Conservation (phyloP, 805 yeast species). For the Lipomyces starkeyi region DNA sequence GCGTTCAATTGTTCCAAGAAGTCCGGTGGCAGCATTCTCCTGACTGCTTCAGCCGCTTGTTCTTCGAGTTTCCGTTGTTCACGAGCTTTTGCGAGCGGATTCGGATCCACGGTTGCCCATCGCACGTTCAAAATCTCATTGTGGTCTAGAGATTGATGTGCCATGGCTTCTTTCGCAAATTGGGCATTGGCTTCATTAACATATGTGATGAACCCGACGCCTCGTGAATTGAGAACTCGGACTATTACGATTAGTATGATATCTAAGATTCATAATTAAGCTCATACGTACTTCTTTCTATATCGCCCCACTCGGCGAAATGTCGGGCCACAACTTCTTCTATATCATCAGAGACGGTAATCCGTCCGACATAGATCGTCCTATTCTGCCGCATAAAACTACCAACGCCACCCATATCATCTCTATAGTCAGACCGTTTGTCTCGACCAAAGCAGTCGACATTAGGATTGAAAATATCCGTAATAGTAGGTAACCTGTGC, state of each 20-base stretch:
- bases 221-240: constrained; percentile 63
- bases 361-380: constrained; percentile 76
- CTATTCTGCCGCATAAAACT: constrained; percentile 70
- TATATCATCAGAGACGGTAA: constrained; percentile 52
- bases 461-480: constrained; percentile 65
- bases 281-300: constrained; percentile 54
- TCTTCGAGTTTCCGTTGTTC: constrained; percentile 59
- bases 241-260: constrained; percentile 40
- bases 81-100: constrained; percentile 64
- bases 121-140: constrained; percentile 71
- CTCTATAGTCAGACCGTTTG: constrained; percentile 77
- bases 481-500: constrained; percentile 72
- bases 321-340: constrained; percentile 53
- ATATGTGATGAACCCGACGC: constrained; percentile 80
- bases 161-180: constrained; percentile 95
- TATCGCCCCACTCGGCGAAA: constrained; percentile 77
- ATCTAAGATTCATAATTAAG: not conserved
- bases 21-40: constrained; percentile 47
- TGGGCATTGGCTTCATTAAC: constrained; percentile 77
- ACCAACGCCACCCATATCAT: constrained; percentile 96
- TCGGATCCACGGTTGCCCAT: constrained; percentile 93
- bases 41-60: constrained; percentile 54
- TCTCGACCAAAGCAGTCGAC: constrained; percentile 94
- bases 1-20: constrained; percentile 30
- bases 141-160: constrained; percentile 72